Conservation (phyloP, 805 yeast genomes). For the Maudiozyma pseudohumilis region DNA sequence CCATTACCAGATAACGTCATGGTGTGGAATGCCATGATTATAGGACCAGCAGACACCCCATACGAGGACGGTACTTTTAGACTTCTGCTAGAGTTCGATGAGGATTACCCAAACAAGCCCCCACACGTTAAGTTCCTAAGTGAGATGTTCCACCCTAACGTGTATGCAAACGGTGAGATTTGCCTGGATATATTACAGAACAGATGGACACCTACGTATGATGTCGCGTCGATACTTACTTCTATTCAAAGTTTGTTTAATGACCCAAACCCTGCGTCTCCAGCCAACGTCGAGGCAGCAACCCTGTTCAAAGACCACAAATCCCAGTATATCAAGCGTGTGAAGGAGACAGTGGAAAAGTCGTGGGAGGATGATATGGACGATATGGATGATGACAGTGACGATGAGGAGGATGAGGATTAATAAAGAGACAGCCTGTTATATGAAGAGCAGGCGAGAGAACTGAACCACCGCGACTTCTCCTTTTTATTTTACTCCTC, state of each 20-base stretch:
- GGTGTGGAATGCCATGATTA: conserved; percentile 95
- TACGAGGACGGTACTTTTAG: conserved; percentile 97
- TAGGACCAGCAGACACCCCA: conserved; percentile 96
- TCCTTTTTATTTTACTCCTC: no score
- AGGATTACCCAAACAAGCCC: conserved; percentile 95
- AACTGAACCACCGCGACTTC: no score
- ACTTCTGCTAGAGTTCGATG: conserved; percentile 78
- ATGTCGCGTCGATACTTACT: conserved; percentile 89
- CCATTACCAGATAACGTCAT: conserved; percentile 95
- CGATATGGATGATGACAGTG: conserved; percentile 32
- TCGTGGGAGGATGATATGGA: conserved; percentile 80
- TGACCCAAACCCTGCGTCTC: conserved; percentile 93
- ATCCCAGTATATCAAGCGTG: conserved; percentile 82
- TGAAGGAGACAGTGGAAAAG: conserved; percentile 87
- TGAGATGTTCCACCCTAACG: conserved; percentile 97
- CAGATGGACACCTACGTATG: conserved; percentile 98
- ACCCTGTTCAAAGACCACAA: conserved; percentile 90
- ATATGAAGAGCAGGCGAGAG: no score
- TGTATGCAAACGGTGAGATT: conserved; percentile 88
- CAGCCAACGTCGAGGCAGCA: conserved; percentile 97
- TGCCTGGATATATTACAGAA: conserved; percentile 94
- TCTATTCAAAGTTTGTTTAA: conserved; percentile 85
- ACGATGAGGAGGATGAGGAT: conserved; percentile 27
- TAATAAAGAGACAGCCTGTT: no score
- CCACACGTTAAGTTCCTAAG: conserved; percentile 85